A percentile compares a stretch with the other conserved stretches of the same genome.
These are phyloP conservation scores for Sporothrix protearum DNA, from an alignment of 2,329 filamentous ascomycete species.

Conservation along the genomic window DNA sequence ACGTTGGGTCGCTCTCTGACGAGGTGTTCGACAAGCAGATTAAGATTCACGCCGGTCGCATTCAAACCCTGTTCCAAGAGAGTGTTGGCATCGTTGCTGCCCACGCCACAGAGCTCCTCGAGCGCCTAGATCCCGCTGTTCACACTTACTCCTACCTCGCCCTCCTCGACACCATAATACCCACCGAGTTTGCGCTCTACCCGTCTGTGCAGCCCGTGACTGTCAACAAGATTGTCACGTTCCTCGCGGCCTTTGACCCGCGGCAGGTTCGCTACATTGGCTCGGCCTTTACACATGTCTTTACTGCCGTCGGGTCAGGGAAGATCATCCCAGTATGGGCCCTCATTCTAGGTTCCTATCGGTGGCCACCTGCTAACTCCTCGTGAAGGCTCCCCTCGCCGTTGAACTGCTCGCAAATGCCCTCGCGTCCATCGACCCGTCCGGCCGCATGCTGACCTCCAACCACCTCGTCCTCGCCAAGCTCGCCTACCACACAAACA, in stretches of 20 bases:
- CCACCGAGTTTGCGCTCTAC: conserved; percentile 31
- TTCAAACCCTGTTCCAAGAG: conserved; percentile 41
- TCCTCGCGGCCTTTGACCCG: conserved; percentile 49
- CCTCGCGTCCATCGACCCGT: conserved; percentile 64
- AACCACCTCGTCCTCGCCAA: conserved; percentile 29
- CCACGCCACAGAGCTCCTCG: conserved; percentile 41
- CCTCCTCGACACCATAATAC: conserved; percentile 44
- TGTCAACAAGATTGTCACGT: conserved; percentile 43
- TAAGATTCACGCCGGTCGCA: conserved; percentile 38
- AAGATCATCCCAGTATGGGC: conserved; percentile 41
- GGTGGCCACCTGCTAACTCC: not conserved
- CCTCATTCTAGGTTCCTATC: not conserved
- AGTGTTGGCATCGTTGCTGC: conserved; percentile 35
- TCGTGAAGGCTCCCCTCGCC: conserved; percentile 44
- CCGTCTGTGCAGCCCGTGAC: conserved; percentile 36
- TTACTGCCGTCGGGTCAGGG: conserved; percentile 41
- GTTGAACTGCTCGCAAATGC: conserved; percentile 48
- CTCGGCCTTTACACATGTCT: conserved; percentile 41
- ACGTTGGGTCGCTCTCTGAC: conserved; percentile 29
- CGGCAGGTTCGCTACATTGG: conserved; percentile 53
- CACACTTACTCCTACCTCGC: conserved; percentile 53
- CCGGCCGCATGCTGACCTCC: conserved; percentile 36
- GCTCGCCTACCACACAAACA: conserved; percentile 52
- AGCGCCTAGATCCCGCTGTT: conserved; percentile 47
- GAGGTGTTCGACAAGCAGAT: conserved; percentile 42